Conservation (phyloP, 805 yeast genomes). For the Scheffersomyces spartinae region DNA sequence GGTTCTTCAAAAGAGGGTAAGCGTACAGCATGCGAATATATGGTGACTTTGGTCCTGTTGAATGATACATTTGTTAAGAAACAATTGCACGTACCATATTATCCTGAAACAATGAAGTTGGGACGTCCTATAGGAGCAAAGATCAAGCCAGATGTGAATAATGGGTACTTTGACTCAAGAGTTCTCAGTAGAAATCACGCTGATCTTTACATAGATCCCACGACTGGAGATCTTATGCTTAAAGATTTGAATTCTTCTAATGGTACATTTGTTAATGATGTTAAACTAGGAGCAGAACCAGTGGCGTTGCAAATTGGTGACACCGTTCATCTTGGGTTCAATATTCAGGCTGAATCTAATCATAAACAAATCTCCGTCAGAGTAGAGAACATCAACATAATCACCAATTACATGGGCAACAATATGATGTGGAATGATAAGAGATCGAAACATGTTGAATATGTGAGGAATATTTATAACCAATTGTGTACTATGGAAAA, state of each 20-base stretch:
- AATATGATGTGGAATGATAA: too few relatives aligned
- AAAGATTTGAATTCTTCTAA: constrained; percentile 85
- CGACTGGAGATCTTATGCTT: constrained; percentile 55
- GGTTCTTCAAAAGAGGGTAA: too few relatives aligned
- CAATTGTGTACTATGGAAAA: too few relatives aligned
- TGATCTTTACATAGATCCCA: constrained; percentile 63
- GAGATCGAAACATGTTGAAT: too few relatives aligned
- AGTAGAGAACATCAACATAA: constrained; percentile 61
- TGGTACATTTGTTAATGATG: constrained; percentile 85
- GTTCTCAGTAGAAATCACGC: constrained; percentile 94
- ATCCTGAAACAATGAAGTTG: constrained; percentile 73
- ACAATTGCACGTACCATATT: constrained; percentile 64
- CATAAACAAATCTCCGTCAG: constrained; percentile 83
- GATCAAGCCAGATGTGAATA: constrained; percentile 49
- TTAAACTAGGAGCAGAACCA: constrained; percentile 49
- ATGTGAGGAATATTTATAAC: too few relatives aligned
- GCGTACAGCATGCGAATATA: constrained; percentile 36
- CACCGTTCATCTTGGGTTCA: constrained; percentile 86
- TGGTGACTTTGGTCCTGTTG: constrained; percentile 62
- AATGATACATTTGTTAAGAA: constrained; percentile 79
- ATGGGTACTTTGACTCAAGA: constrained; percentile 90
- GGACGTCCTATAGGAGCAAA: constrained; percentile 81
- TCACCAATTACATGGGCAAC: constrained; percentile 25
- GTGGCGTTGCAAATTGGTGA: constrained; percentile 70
- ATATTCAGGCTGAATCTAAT: constrained; percentile 54